Evolutionary conservation across 129 eudicot species (phyloP).

Genomic region (Flaveria sonorensis): DNA sequence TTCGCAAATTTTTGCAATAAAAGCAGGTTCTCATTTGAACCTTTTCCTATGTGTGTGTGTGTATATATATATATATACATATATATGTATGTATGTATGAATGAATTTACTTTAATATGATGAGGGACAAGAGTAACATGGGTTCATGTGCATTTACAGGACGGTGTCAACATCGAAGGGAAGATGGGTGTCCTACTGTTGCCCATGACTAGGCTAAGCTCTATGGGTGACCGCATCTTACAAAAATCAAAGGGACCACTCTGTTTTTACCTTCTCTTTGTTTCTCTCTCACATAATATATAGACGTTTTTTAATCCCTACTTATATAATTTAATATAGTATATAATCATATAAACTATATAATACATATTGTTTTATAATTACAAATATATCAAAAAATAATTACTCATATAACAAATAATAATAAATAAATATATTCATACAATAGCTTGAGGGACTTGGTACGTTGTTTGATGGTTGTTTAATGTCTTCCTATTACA

Average conservation of each 20-base stretch:
- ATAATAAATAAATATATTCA: no score
- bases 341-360: no score
- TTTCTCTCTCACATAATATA: neutral
- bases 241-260: slow-evolving; percentile 26
- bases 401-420: no score
- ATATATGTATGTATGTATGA: neutral
- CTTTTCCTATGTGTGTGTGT: neutral
- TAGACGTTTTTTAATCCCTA: no score
- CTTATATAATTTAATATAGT: no score
- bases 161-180: slow-evolving; percentile 47
- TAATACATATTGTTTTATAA: no score
- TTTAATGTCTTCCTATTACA: no score
- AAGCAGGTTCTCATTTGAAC: neutral
- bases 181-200: slow-evolving; percentile 23
- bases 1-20: no score
- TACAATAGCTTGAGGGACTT: no score
- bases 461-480: no score
- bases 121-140: slow-evolving; percentile 64
- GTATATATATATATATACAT: neutral
- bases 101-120: neutral
- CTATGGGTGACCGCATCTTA: slow-evolving; percentile 25
- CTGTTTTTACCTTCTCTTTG: slow-evolving; percentile 21
- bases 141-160: slow-evolving; percentile 58
- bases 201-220: slow-evolving; percentile 26
- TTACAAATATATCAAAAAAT: no score